Conservation (phyloP, 1,139 yeast species). For the Blastobotrys serpentis region DNA sequence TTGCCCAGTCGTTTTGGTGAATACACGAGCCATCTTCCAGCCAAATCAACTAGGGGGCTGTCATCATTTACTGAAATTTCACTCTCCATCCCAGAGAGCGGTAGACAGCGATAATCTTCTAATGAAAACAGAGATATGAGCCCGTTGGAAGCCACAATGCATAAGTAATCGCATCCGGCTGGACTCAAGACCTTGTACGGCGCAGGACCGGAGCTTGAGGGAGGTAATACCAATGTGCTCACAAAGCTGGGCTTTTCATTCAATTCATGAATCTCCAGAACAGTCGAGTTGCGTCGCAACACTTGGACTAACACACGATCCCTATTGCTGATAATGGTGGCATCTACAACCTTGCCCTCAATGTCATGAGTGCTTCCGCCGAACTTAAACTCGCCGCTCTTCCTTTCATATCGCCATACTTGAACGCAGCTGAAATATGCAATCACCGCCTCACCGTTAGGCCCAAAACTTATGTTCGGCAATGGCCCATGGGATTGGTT, state of each 20-base stretch:
- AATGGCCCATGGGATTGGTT: slow-evolving; percentile 6
- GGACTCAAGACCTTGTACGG: slow-evolving; percentile 25
- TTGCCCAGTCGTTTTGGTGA: slow-evolving; percentile 21
- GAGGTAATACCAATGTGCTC: slow-evolving; percentile 28
- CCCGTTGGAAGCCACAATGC: slow-evolving; percentile 27
- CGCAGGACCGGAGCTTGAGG: slow-evolving; percentile 29
- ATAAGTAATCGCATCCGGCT: slow-evolving; percentile 20
- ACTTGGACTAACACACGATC: slow-evolving; percentile 25
- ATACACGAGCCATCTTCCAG: slow-evolving; percentile 33
- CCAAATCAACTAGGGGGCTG: slow-evolving; percentile 29
- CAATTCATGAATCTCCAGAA: slow-evolving; percentile 26
- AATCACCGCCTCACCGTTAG: slow-evolving; percentile 21
- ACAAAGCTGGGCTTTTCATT: slow-evolving; percentile 20
- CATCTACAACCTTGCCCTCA: slow-evolving; percentile 26
- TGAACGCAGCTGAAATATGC: slow-evolving; percentile 27
- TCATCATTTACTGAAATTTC: slow-evolving; percentile 24
- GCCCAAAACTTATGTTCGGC: slow-evolving; percentile 20
- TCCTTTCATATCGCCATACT: slow-evolving; percentile 26
- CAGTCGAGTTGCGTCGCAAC: slow-evolving; percentile 19
- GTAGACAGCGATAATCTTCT: slow-evolving; percentile 21
- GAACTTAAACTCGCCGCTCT: slow-evolving; percentile 22
- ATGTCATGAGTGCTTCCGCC: slow-evolving; percentile 26
- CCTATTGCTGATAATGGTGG: slow-evolving; percentile 15
- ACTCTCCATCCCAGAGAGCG: slow-evolving; percentile 30
- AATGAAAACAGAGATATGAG: slow-evolving; percentile 25